Evolutionary conservation across 2,329 filamentous ascomycete species (phyloP), one percentile per base, ranked within the genome.

Genomic region (Aspergillus vadensis): DNA sequence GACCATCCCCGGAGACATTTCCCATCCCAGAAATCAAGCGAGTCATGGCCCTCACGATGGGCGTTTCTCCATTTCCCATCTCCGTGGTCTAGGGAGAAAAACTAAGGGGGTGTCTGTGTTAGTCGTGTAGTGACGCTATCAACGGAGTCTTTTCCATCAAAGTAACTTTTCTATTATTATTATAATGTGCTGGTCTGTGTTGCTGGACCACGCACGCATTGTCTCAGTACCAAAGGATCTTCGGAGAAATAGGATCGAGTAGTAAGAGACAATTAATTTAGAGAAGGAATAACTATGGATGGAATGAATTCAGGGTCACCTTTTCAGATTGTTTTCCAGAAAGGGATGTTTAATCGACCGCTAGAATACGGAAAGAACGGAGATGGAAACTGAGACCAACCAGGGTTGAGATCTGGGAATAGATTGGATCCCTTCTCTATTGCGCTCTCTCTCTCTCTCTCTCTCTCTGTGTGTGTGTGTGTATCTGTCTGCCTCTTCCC

Each of bases 1-100:
- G 67, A 62, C 63, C 23, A 58, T 55, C 55, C 32, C 60, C 65
- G 63, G 63, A 65, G 59, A 39, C 63, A 67, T 62, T 67, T 63
- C 63, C 62, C 60, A 61, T 62, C 60, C 52, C 32, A 64, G 63
- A 48, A 43, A 44, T 21, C 32, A 54, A 27, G 54, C 48, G 55
- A 61, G 27, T 59, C 32, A 41, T 39, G 41, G 12, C 32, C 49
- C 17, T 44, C 41, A 17, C 51, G 32, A 41, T 36, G 32, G 32
- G 32, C 32, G 32, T 36, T 36, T 36, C 32, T 36, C 32, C 32
- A 36, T 36, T 36, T 36, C 32, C 32, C 32, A 36, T 36, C 32
- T 36, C 32, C 32, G 32, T 36, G 32, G 32, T 36, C 32, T 36
- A 36, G 32, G 32, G 32, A 14, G 32, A 36, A 15, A 36, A 36